Evolutionary conservation across 176 grass and related monocot species (phyloP), one percentile per base, ranked within the genome.

Genomic region (Cymbopogon citratus): DNA sequence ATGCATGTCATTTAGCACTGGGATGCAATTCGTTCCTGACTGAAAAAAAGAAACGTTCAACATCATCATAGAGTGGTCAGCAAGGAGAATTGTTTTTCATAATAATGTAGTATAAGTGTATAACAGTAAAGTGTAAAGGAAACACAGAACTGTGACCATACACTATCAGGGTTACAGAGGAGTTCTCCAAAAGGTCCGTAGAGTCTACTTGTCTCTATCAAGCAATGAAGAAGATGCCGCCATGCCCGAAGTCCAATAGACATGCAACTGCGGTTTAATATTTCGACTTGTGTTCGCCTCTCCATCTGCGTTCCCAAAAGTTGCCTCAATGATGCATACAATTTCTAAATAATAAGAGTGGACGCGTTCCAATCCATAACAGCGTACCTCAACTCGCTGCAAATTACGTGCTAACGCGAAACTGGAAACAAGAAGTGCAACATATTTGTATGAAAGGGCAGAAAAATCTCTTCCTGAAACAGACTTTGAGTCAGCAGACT

Each of bases 391-490:
- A 85, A 87, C 33, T 23, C 96, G 79, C 62, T 93, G 92, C 76
- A 95, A 90, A 78, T 99, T 99, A 46, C 92, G 87, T 80, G 90
- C 90, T 65, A 95, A 91, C 19, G 92, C 96, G 54, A 99, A 93
- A 86, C 96, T 86, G 81, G 92, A 86, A 46, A 99, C 96, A 93
- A 99, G 92, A 77, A 95, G 85, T 33, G 92, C 96, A 66, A 99
- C 92, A 90, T 95, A 99, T 89, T 95, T 95, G 82, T 99, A 99
- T 46, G 92, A 91, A 84, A 95, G 89, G 1, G 92, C 87, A 69
- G 92, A 99, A 87, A 95, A 90, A 87, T 99, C 96, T 74, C 88
- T 93, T 71, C 92, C 96, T 25, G 90, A 88, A 56, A 99, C 85
- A 27, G 85, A 79, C 69, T 95, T 95, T 38, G 89, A 93, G 86